phyloP scores from a whole-genome alignment of 2,329 filamentous ascomycete genomes.

The Colletotrichum graminicola region DNA sequence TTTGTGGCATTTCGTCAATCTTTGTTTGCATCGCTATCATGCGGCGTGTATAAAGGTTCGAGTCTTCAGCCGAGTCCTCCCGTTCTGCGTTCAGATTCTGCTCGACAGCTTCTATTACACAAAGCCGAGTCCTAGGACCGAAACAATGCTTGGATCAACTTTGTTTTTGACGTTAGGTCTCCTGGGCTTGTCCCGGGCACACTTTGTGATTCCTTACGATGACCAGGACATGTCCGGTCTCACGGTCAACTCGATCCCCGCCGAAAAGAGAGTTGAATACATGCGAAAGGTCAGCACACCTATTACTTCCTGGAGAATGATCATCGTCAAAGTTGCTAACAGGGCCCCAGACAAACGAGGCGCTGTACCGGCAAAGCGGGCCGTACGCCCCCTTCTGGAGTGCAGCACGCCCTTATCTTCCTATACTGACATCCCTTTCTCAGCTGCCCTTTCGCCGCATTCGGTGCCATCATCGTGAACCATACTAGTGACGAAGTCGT shows the following conservation, averaged over 20 bases:
- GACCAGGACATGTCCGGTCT: conserved; percentile 37
- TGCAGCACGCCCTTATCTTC: neutral
- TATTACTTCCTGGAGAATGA: fast-evolving
- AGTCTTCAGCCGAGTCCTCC: neutral
- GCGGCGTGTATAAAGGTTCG: neutral
- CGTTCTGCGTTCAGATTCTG: no score
- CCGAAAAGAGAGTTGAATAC: conserved; percentile 28
- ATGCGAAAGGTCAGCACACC: conserved; percentile 19
- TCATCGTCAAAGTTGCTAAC: neutral
- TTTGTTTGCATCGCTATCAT: neutral
- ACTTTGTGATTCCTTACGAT: conserved; percentile 31
- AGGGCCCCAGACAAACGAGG: conserved; percentile 4
- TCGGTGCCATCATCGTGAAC: conserved; percentile 67
- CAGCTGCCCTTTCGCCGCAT: conserved; percentile 64
- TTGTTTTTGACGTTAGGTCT: neutral
- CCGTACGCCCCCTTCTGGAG: neutral
- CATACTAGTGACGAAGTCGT: conserved; percentile 59
- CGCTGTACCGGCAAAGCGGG: conserved; percentile 30
- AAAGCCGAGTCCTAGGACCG: no score
- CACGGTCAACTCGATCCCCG: conserved; percentile 30
- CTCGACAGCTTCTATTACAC: no score
- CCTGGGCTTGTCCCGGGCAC: neutral
- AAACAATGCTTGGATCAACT: conserved; percentile 5
- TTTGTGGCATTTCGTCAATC: neutral
- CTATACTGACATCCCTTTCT: no score